phyloP scores from a whole-genome alignment of 208 protist species.

The Leishmania turanica region DNA sequence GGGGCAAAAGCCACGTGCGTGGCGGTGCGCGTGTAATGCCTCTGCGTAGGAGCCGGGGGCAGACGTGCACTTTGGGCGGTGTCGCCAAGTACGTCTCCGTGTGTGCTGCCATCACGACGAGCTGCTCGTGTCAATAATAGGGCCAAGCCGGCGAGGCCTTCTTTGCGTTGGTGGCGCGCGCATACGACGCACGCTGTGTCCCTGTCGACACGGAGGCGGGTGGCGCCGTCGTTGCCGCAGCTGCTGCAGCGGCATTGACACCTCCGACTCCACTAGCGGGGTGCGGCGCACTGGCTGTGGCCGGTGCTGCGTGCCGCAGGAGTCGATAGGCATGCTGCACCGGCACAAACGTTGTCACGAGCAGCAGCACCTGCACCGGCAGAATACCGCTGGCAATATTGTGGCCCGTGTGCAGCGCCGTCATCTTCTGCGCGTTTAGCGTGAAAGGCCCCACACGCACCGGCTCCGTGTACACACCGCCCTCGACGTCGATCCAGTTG shows the following conservation, averaged over 20 bases:
- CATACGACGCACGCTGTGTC: slow-evolving; percentile 32
- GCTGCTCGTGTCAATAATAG: neutral
- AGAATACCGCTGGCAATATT: slow-evolving; percentile 68
- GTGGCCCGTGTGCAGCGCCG: slow-evolving; percentile 64
- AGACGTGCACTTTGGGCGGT: neutral
- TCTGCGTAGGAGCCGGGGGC: neutral
- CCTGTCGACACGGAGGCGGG: neutral
- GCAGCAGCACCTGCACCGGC: slow-evolving; percentile 58
- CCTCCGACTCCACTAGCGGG: neutral
- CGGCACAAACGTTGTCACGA: slow-evolving; percentile 47
- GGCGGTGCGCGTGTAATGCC: neutral
- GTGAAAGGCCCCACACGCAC: slow-evolving; percentile 41
- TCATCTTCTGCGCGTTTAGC: slow-evolving; percentile 61
- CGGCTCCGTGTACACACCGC: slow-evolving; percentile 44
- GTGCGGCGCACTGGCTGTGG: neutral
- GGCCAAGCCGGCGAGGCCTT: neutral
- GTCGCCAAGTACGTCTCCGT: neutral
- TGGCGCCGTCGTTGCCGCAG: neutral
- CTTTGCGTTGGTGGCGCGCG: slow-evolving; percentile 4
- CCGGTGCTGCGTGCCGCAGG: slow-evolving; percentile 1
- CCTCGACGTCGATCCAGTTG: slow-evolving; percentile 50
- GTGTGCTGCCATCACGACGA: neutral
- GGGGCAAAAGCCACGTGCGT: neutral
- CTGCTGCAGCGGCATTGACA: neutral
- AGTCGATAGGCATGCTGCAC: slow-evolving; percentile 26